Evolutionary conservation across 1,284 basidiomycete species (phyloP).

Genomic region (Fistulinella staudtii): DNA sequence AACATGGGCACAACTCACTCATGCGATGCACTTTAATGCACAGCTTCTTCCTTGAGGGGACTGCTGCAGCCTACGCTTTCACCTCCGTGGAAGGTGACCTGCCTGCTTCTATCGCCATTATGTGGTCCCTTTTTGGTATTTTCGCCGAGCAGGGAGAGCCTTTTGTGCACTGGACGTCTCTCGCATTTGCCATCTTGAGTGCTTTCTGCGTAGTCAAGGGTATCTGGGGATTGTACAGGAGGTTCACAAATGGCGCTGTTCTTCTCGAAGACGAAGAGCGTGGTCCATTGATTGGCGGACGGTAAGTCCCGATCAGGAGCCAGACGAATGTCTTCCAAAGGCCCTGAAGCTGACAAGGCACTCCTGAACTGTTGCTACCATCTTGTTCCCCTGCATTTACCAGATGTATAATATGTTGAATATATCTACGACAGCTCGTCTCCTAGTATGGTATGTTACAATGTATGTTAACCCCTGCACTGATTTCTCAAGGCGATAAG

Average conservation of each 20-base stretch:
- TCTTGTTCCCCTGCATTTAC: background rate
- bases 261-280: conserved; percentile 82
- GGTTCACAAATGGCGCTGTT: conserved; percentile 42
- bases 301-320: conserved; percentile 11
- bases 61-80: conserved; percentile 88
- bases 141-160: conserved; percentile 61
- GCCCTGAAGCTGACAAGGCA: background rate
- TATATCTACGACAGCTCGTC: conserved; percentile 5
- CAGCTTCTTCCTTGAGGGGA: conserved; percentile 91
- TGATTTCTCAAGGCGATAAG: background rate
- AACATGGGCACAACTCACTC: conserved; percentile 7
- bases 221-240: conserved; percentile 47
- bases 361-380: background rate
- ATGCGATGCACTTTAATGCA: conserved; percentile 2
- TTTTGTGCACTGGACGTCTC: conserved; percentile 88
- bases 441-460: conserved; percentile 6
- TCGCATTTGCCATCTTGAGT: conserved; percentile 84
- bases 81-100: conserved; percentile 87
- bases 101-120: conserved; percentile 82
- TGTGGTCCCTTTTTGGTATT: conserved; percentile 81
- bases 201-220: conserved; percentile 82
- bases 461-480: background rate
- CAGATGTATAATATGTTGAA: conserved; percentile 4
- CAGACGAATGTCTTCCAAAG: background rate
- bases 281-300: conserved; percentile 63